phyloP scores from a whole-genome alignment of 2,329 filamentous ascomycete genomes.

The Colletotrichum chlorophyti region DNA sequence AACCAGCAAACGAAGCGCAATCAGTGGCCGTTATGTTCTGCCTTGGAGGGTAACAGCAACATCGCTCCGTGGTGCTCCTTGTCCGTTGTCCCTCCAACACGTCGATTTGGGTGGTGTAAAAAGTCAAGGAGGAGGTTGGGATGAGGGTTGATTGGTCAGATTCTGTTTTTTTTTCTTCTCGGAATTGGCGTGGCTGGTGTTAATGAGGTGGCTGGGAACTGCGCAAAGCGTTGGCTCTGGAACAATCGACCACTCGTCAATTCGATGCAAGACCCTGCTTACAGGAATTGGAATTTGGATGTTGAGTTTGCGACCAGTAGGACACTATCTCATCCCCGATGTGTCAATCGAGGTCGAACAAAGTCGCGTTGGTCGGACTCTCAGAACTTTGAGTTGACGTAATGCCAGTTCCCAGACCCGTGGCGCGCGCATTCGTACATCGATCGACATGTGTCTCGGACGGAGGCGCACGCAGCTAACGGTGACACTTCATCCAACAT shows the following conservation, averaged over 20 bases:
- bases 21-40: slow-evolving; percentile 6
- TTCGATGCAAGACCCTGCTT: not conserved
- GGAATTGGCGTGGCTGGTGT: slow-evolving; percentile 27
- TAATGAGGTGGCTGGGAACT: slow-evolving; percentile 27
- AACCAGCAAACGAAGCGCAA: not conserved
- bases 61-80: not conserved
- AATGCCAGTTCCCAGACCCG: not conserved
- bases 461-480: not conserved
- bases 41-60: too few species aligned
- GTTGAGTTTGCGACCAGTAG: too few species aligned
- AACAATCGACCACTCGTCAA: too few species aligned
- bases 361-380: not conserved
- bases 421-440: slow-evolving; percentile 4
- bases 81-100: slow-evolving; percentile 24
- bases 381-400: not conserved
- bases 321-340: not conserved
- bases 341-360: too few species aligned
- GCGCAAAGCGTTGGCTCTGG: not conserved
- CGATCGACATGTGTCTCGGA: slow-evolving; percentile 7
- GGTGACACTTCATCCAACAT: not conserved
- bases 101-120: slow-evolving; percentile 4
- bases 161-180: too few species aligned
- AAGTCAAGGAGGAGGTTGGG: too few species aligned
- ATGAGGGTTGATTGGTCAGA: slow-evolving; percentile 2
- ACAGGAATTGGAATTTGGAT: too few species aligned